phyloP scores from a whole-genome alignment of 371 early-diverging fungal species.

The Gilbertella persicaria region DNA sequence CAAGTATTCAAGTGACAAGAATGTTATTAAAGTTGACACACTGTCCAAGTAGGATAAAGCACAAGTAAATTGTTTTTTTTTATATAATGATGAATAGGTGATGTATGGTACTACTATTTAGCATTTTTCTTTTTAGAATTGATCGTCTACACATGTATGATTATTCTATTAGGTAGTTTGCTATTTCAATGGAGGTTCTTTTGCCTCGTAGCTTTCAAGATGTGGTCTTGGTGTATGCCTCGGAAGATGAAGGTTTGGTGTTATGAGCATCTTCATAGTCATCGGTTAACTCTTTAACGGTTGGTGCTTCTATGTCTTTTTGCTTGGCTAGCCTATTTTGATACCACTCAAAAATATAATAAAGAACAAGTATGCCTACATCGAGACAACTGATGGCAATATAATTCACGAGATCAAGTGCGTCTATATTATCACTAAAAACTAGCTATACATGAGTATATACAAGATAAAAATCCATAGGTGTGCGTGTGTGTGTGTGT shows the following conservation, averaged over 20 bases:
- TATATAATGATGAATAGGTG: no score
- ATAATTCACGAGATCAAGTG: conserved; percentile 32
- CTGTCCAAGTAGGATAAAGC: conserved; percentile 24
- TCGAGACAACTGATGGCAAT: conserved; percentile 32
- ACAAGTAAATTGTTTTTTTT: no score
- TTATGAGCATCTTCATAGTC: conserved; percentile 16
- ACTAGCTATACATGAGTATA: conserved; percentile 2
- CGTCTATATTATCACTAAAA: conserved; percentile 26
- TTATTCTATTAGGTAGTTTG: conserved; percentile 37
- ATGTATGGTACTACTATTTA: conserved; percentile 30
- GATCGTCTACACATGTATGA: conserved; percentile 38
- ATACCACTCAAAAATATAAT: conserved; percentile 35
- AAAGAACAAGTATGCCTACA: conserved; percentile 23
- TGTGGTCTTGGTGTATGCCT: conserved; percentile 43
- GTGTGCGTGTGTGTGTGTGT: no score
- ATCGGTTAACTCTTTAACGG: conserved; percentile 13
- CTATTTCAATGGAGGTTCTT: conserved; percentile 46
- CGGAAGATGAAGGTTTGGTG: conserved; percentile 19
- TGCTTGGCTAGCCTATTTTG: conserved; percentile 4
- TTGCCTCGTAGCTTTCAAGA: conserved; percentile 27
- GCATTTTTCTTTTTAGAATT: conserved; percentile 40
- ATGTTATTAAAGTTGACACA: conserved; percentile 9
- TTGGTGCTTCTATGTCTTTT: neutral
- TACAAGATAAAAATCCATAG: neutral
- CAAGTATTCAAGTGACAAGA: conserved; percentile 40